Evolutionary conservation across 1,284 basidiomycete genomes (phyloP).

Genomic region (Binderoboletus segoi): DNA sequence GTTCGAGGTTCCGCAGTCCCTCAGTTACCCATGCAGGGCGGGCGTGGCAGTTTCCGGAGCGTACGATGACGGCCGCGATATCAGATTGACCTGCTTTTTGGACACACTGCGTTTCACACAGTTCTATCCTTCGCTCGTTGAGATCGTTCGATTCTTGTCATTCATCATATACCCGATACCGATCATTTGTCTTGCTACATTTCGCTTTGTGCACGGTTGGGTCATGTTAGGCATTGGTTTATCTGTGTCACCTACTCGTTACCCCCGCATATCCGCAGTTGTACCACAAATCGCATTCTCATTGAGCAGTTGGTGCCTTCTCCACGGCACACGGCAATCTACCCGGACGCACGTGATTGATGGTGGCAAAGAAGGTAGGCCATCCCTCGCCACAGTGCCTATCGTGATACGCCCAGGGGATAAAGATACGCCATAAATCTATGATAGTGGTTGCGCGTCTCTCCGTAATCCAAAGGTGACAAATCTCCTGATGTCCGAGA

Average conservation of each 20-base stretch:
- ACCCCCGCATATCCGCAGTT: slow-evolving; percentile 12
- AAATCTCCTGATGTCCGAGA: slow-evolving; percentile 83
- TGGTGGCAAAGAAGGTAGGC: slow-evolving; percentile 9
- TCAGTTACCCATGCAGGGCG: slow-evolving; percentile 36
- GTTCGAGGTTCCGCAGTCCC: slow-evolving; percentile 22
- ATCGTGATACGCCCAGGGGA: background rate
- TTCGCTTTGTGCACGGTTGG: background rate
- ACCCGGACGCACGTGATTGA: slow-evolving; percentile 7
- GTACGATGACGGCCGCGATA: slow-evolving; percentile 11
- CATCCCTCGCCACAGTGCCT: background rate
- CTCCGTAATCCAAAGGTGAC: slow-evolving; percentile 83
- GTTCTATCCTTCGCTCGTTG: slow-evolving; percentile 6
- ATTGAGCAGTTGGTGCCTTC: slow-evolving; percentile 3
- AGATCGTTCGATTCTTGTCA: slow-evolving; percentile 7
- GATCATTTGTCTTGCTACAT: background rate
- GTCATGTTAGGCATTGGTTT: slow-evolving; percentile 2
- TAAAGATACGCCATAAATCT: slow-evolving; percentile 7
- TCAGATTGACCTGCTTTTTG: slow-evolving; percentile 19
- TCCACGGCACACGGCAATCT: background rate
- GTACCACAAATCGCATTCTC: slow-evolving; percentile 20
- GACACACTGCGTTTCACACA: slow-evolving; percentile 9
- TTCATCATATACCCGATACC: slow-evolving; percentile 27
- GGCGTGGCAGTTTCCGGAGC: slow-evolving; percentile 21
- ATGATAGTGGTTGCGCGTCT: slow-evolving; percentile 53
- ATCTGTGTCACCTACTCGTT: slow-evolving; percentile 2